Conservation (phyloP, 441 rosid genomes). For the Biscutella laevigata region DNA sequence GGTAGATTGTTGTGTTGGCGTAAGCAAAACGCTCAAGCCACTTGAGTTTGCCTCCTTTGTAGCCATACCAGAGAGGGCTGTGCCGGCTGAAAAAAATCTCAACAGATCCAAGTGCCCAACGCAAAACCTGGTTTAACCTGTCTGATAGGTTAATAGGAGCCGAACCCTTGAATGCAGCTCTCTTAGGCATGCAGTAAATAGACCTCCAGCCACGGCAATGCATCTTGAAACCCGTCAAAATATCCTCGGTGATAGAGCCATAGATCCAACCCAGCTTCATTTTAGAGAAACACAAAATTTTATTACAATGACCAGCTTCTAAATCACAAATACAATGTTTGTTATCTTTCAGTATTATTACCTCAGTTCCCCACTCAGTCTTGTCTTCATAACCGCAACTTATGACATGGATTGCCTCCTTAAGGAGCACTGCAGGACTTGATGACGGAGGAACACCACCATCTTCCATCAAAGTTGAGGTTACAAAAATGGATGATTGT, state of each 20-base stretch:
- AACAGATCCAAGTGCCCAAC: slow-evolving; percentile 97
- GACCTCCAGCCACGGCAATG: slow-evolving; percentile 97
- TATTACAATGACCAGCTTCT: slow-evolving; percentile 12
- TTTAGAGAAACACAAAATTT: slow-evolving; percentile 1
- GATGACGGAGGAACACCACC: slow-evolving; percentile 77
- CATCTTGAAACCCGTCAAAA: slow-evolving; percentile 91
- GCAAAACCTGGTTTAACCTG: slow-evolving; percentile 84
- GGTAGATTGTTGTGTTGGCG: slow-evolving; percentile 80
- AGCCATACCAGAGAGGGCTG: slow-evolving; percentile 79
- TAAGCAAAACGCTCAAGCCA: slow-evolving; percentile 90
- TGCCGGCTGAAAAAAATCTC: slow-evolving; percentile 93
- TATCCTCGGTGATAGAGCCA: slow-evolving; percentile 93
- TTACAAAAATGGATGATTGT: slow-evolving; percentile 56
- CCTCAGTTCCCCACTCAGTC: slow-evolving; percentile 74
- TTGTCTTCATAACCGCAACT: slow-evolving; percentile 73
- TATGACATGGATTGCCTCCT: slow-evolving; percentile 73
- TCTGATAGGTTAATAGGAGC: slow-evolving; percentile 90
- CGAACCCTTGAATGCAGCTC: slow-evolving; percentile 85
- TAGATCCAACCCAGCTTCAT: slow-evolving; percentile 88
- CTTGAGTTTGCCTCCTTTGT: slow-evolving; percentile 75
- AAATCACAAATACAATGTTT: too few relatives aligned
- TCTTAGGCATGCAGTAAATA: slow-evolving; percentile 80
- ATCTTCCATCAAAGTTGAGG: slow-evolving; percentile 63
- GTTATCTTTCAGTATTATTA: slow-evolving; percentile 20
- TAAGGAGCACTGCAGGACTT: slow-evolving; percentile 61